These are phyloP conservation scores for Chrysosporium queenslandicum DNA, from an alignment of 2,329 filamentous ascomycete genomes.

Conservation along the genomic window DNA sequence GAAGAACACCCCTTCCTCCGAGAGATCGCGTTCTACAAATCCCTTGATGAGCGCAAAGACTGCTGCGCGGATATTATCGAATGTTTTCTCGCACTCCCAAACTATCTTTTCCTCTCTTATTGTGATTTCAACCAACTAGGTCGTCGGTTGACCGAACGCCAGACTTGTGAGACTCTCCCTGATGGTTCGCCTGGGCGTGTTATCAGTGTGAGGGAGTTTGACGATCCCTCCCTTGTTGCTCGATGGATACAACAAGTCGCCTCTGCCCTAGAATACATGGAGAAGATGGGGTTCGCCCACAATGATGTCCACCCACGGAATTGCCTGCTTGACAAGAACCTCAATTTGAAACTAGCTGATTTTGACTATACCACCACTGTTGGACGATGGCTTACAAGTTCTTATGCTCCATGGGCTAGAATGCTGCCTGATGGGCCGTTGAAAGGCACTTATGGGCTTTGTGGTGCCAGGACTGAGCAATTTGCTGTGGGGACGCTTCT, in stretches of 20 bases:
- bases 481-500: too few relatives aligned
- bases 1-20: not conserved
- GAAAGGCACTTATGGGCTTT: too few relatives aligned
- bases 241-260: conserved; percentile 16
- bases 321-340: conserved; percentile 15
- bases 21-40: not conserved
- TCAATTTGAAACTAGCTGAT: conserved; percentile 15
- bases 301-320: conserved; percentile 11
- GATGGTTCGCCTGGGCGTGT: too few relatives aligned
- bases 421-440: too few relatives aligned
- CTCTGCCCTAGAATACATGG: conserved; percentile 16
- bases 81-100: not conserved
- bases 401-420: too few relatives aligned
- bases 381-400: too few relatives aligned
- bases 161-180: too few relatives aligned
- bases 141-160: too few relatives aligned
- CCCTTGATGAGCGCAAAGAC: not conserved
- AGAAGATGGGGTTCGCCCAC: conserved; percentile 17
- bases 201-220: too few relatives aligned
- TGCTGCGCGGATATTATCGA: not conserved
- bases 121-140: not conserved
- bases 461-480: too few relatives aligned
- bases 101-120: not conserved
- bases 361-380: too few relatives aligned
- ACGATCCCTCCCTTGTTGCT: too few relatives aligned